Base-by-base conservation (phyloP, 345 rosid genomes). In the Fremontodendron californicum region DNA sequence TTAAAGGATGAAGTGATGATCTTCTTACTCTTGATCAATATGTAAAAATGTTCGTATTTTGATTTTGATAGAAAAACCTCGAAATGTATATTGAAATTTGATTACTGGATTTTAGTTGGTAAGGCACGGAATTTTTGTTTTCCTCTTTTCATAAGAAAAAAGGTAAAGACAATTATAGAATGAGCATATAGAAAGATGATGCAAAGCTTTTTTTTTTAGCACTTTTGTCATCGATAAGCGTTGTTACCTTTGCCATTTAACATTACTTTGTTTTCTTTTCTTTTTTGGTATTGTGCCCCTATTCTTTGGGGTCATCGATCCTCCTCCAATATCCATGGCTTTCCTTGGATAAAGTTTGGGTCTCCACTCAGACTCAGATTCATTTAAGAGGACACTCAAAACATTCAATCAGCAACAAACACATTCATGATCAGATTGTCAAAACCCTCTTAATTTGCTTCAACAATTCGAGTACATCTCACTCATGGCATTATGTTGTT, bases 381-480 rank as follows among this genome's bases (percentile, higher is more conserved):
- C 75, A 29, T 71, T 71, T 48, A 70, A 70, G 58, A 48, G 27
- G 57, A 48, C 37, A 48, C 42, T 70, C 55, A 70, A 70, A 70
- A 29, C 57, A 48, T 27, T 29, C 74, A 45, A 70, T 27, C 74
- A 23, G 21, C 55, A 25, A 25, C 58, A 70, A 70, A 70, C 74
- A 70, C 35, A 27, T 25, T 70, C 54, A 70, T 29, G 11, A 70
- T n/a, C n/a, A 3, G n/a, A 46, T 37, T 16, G 21, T 16, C 74
- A 27, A 65, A 65, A 11, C 11, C 3, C 35, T 29, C 35, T 65
- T 65, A 33, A 33, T 65, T 65, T 21, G 71, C 31, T 40, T 65
- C 71, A 39, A 65, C 16, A 19, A 49, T 48, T 71, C 49, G 75
- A 71, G 75, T 71, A 8, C 58, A 71, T 71, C 45, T 46, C 19